A percentile compares a stretch with the other conserved stretches of the same genome.
These are phyloP conservation scores for Acidomyces sp. DNA, from an alignment of 495 filamentous ascomycete genomes.

Conservation along the genomic window DNA sequence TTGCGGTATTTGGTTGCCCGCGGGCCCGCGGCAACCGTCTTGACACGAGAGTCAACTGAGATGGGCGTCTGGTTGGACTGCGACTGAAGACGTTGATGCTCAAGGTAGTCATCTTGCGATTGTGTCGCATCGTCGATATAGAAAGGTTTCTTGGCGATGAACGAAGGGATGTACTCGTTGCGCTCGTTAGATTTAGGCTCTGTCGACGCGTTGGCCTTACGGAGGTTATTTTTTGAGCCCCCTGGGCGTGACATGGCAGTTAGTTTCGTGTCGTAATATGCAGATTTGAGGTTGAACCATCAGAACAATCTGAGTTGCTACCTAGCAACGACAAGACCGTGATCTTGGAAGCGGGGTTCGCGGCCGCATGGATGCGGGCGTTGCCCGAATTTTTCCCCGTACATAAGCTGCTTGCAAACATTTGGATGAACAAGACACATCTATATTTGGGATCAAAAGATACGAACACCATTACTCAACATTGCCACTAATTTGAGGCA, in stretches of 20 bases:
- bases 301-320: too few relatives aligned
- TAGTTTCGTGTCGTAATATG: too few relatives aligned
- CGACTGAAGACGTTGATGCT: constrained; percentile 87
- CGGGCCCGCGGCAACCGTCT: constrained; percentile 48
- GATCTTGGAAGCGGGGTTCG: too few relatives aligned
- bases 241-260: constrained; percentile 4
- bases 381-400: too few relatives aligned
- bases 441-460: too few relatives aligned
- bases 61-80: constrained; percentile 42
- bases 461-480: too few relatives aligned
- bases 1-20: constrained; percentile 94
- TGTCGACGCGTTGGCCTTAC: constrained; percentile 11
- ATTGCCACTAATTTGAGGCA: too few relatives aligned
- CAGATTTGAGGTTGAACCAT: too few relatives aligned
- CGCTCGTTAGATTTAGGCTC: constrained; percentile 25
- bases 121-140: constrained; percentile 68
- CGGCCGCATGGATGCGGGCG: too few relatives aligned
- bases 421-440: too few relatives aligned
- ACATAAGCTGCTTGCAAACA: too few relatives aligned
- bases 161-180: constrained; percentile 97
- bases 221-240: constrained; percentile 10
- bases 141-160: constrained; percentile 96
- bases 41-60: constrained; percentile 86
- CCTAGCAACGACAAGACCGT: too few relatives aligned
- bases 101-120: constrained; percentile 75